Evolutionary conservation across 2,329 filamentous ascomycete species (phyloP).

Genomic region (Colletotrichum liriopes): DNA sequence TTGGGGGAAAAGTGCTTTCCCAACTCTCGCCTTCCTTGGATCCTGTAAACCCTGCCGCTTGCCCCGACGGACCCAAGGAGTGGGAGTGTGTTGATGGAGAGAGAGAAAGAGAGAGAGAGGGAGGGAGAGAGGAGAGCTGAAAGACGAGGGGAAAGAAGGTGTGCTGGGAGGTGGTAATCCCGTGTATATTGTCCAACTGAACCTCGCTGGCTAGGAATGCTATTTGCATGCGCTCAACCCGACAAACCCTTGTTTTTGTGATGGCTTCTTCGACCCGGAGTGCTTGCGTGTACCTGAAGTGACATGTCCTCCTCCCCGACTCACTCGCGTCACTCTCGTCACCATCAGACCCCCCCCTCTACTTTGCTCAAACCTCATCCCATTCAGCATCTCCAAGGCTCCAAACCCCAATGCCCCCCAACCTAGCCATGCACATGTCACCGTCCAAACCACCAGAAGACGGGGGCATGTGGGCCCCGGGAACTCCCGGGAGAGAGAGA

Average conservation of each 20-base stretch:
- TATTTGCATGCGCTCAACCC: slow-evolving; percentile 34
- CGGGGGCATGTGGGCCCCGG: not conserved
- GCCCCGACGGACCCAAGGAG: slow-evolving; percentile 30
- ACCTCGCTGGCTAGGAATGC: slow-evolving; percentile 41
- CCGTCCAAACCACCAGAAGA: not conserved
- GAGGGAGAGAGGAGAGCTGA: not conserved
- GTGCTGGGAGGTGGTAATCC: slow-evolving; percentile 49
- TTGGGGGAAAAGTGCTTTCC: slow-evolving; percentile 39
- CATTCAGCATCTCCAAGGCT: not conserved
- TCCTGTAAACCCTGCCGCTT: slow-evolving; percentile 26
- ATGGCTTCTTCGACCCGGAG: not conserved
- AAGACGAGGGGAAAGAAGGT: slow-evolving; percentile 38
- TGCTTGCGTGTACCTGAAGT: not conserved
- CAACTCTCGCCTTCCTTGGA: slow-evolving; percentile 4
- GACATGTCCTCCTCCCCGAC: not conserved
- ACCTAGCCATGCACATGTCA: not conserved
- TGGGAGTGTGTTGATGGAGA: slow-evolving; percentile 25
- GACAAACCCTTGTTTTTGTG: not conserved
- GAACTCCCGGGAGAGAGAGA: not conserved
- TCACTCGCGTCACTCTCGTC: not conserved
- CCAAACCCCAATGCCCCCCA: not conserved
- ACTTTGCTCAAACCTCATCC: not conserved
- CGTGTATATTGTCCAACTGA: slow-evolving; percentile 56
- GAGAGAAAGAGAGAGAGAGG: slow-evolving; percentile 1
- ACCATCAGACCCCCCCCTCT: not conserved